phyloP scores from a whole-genome alignment of 1,284 basidiomycete genomes.

The Leccinum griseonigrum region DNA sequence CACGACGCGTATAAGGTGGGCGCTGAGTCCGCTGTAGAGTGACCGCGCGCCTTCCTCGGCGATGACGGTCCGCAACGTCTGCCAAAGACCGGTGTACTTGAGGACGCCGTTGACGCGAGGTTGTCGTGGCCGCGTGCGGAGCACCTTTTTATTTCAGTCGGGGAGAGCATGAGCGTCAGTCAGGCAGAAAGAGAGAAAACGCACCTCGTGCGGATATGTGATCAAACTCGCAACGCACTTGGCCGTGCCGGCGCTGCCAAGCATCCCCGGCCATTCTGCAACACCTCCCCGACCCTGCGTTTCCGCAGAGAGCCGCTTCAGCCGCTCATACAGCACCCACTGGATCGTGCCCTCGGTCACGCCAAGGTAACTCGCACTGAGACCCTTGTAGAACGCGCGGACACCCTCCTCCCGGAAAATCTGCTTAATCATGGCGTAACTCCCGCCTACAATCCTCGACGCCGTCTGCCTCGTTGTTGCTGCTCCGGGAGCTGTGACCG shows the following conservation, averaged over 20 bases:
- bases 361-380: conserved; percentile 93
- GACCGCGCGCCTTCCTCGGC: conserved; percentile 87
- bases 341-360: conserved; percentile 98
- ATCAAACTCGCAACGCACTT: conserved; percentile 93
- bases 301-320: conserved; percentile 63
- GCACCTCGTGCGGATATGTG: conserved; percentile 95
- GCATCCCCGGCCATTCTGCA: conserved; percentile 74
- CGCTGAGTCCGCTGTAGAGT: conserved; percentile 90
- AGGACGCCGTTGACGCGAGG: conserved; percentile 69
- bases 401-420: conserved; percentile 85
- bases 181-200: conserved; percentile 12
- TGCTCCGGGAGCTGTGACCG: conserved; percentile 68
- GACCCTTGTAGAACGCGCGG: conserved; percentile 89
- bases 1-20: conserved; percentile 95
- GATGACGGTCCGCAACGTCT: conserved; percentile 85
- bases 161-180: not conserved
- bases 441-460: conserved; percentile 47
- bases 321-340: conserved; percentile 93
- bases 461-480: conserved; percentile 2
- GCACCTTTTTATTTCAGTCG: conserved; percentile 50
- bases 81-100: conserved; percentile 86
- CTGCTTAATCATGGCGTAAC: conserved; percentile 60
- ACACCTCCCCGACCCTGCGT: conserved; percentile 56
- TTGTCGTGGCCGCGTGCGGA: conserved; percentile 91
- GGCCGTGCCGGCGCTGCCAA: conserved; percentile 89